phyloP scores from a whole-genome alignment of 768 basidiomycete species.

The Russula sp. region DNA sequence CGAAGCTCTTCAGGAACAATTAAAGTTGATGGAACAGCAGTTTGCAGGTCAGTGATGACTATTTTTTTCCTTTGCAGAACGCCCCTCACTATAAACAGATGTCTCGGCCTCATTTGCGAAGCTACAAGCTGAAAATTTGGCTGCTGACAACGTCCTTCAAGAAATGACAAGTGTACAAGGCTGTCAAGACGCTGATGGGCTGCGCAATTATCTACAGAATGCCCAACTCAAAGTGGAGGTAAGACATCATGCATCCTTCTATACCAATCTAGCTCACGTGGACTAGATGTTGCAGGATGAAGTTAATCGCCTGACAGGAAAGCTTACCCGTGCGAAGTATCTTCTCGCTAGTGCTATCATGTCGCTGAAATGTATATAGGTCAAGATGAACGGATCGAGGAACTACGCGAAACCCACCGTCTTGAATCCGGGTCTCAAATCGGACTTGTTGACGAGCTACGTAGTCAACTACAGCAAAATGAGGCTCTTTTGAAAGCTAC shows the following conservation, averaged over 20 bases:
- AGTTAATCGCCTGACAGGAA: constrained; percentile 67
- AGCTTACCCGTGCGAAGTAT: constrained; percentile 60
- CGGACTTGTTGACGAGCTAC: constrained; percentile 68
- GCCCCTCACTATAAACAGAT: constrained; percentile 45
- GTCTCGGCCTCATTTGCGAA: constrained; percentile 75
- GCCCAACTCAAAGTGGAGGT: constrained; percentile 70
- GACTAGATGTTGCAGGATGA: constrained; percentile 70
- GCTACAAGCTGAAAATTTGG: constrained; percentile 67
- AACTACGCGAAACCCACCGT: constrained; percentile 78
- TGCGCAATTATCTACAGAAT: constrained; percentile 72
- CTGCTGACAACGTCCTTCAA: constrained; percentile 63
- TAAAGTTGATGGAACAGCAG: constrained; percentile 73
- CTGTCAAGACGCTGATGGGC: constrained; percentile 58
- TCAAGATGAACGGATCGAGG: constrained; percentile 80
- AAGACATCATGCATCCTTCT: constrained; percentile 30
- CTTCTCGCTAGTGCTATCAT: not conserved
- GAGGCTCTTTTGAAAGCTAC: constrained; percentile 66
- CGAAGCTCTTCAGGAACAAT: constrained; percentile 59
- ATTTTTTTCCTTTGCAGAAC: not conserved
- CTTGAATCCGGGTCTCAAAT: constrained; percentile 78
- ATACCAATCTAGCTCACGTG: constrained; percentile 2
- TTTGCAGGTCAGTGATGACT: constrained; percentile 55
- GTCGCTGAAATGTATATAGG: constrained; percentile 44
- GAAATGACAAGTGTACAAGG: constrained; percentile 71
- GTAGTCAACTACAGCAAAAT: constrained; percentile 62